A percentile compares a stretch with the other conserved stretches of the same genome.
These are phyloP conservation scores for Crithidia sp. DNA, from an alignment of 208 protist species.

Conservation along the genomic window DNA sequence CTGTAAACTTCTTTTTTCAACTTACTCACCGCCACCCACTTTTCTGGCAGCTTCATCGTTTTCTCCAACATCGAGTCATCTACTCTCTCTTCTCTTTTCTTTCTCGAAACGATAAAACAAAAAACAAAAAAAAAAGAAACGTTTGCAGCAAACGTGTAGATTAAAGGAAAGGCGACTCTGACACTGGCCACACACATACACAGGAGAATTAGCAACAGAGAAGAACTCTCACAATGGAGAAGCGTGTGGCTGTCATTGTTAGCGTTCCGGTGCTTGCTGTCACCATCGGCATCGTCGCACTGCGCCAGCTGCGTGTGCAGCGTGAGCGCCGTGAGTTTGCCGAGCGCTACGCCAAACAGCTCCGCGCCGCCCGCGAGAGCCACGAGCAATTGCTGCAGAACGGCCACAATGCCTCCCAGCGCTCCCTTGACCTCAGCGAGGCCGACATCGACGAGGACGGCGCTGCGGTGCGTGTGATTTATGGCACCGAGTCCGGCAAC, in stretches of 20 bases:
- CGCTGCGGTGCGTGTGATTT: conserved; percentile 57
- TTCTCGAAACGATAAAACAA: too few species aligned
- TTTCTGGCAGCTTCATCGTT: too few species aligned
- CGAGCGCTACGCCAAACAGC: conserved; percentile 37
- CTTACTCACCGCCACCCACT: too few species aligned
- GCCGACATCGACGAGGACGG: neutral
- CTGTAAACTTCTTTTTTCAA: too few species aligned
- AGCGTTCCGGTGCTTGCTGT: conserved; percentile 7
- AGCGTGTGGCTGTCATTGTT: neutral
- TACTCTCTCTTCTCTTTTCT: too few species aligned
- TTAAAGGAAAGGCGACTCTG: too few species aligned
- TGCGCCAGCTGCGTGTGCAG: conserved; percentile 13
- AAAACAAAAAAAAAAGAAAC: too few species aligned
- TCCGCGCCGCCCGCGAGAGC: conserved; percentile 22
- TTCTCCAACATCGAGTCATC: too few species aligned
- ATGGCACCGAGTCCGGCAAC: conserved; percentile 72
- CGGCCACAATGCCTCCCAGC: conserved; percentile 8
- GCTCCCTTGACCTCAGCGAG: conserved; percentile 2
- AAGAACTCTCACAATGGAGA: neutral
- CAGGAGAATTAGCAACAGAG: too few species aligned
- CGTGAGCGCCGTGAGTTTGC: conserved; percentile 45
- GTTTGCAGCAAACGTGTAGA: too few species aligned
- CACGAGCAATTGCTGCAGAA: conserved; percentile 10
- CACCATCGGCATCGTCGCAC: neutral
- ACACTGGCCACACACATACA: too few species aligned